A percentile compares a stretch with the other conserved stretches of the same genome.
phyloP scores from a whole-genome alignment of 331 rosid genomes.

The Pyrus hybrid region DNA sequence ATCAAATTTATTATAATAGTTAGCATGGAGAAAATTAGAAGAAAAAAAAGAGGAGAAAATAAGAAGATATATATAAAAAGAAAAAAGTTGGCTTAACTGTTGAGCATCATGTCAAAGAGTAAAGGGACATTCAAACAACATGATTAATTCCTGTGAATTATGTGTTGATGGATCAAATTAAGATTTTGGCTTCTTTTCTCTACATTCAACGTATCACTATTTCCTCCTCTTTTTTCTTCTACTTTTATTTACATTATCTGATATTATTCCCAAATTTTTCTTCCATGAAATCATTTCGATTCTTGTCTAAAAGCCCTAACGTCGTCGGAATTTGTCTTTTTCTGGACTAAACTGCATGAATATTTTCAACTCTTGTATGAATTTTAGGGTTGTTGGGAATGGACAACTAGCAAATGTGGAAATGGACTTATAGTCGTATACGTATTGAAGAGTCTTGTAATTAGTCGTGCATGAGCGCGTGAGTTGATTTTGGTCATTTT shows the following conservation, averaged over 20 bases:
- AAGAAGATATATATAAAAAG: too few relatives aligned
- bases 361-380: neutral
- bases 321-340: slow-evolving; percentile 34
- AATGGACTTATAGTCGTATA: neutral
- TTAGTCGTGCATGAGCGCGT: neutral
- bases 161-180: too few relatives aligned
- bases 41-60: too few relatives aligned
- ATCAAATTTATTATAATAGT: too few relatives aligned
- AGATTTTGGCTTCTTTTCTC: neutral
- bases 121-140: too few relatives aligned
- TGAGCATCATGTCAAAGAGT: too few relatives aligned
- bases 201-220: slow-evolving; percentile 24
- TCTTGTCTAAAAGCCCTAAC: slow-evolving; percentile 11
- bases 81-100: too few relatives aligned
- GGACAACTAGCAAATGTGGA: neutral
- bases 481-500: neutral
- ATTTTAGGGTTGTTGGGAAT: slow-evolving; percentile 18
- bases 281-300: slow-evolving; percentile 34
- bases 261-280: slow-evolving; percentile 22
- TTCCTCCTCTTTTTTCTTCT: slow-evolving; percentile 5
- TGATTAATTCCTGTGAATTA: too few relatives aligned
- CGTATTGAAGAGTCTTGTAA: neutral
- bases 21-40: too few relatives aligned
- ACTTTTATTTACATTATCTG: slow-evolving; percentile 1
- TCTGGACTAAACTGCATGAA: slow-evolving; percentile 10